phyloP scores from a whole-genome alignment of 2,329 filamentous ascomycete genomes.

The Exophiala dermatitidis region DNA sequence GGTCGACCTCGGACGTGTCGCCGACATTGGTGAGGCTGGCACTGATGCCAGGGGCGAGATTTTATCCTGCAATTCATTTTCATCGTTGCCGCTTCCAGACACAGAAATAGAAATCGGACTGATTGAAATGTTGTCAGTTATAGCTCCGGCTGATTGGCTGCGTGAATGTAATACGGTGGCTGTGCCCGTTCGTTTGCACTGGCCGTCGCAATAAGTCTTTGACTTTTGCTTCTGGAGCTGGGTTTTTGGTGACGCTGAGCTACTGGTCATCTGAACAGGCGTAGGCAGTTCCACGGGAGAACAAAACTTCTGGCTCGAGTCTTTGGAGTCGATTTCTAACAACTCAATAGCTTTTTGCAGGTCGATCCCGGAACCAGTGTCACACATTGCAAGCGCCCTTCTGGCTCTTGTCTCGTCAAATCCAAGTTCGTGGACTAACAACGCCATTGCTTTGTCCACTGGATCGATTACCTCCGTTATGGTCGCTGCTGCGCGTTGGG shows the following conservation, averaged over 20 bases:
- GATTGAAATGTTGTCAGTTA: conserved; percentile 10
- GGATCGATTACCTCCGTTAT: conserved; percentile 41
- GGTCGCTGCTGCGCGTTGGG: conserved; percentile 4
- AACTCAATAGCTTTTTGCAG: conserved; percentile 52
- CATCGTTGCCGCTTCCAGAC: conserved; percentile 11
- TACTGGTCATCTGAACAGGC: conserved; percentile 6
- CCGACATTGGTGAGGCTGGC: background rate
- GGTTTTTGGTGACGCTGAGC: background rate
- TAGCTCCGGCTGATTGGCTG: conserved; percentile 13
- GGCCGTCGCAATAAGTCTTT: conserved; percentile 20
- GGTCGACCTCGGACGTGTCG: conserved; percentile 3
- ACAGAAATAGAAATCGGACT: conserved; percentile 22
- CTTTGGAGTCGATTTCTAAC: conserved; percentile 38
- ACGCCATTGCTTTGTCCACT: conserved; percentile 49
- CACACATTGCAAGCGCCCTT: conserved; percentile 52
- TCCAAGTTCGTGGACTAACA: conserved; percentile 52
- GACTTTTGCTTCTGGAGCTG: conserved; percentile 4
- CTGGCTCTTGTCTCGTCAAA: conserved; percentile 51
- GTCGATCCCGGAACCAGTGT: conserved; percentile 53
- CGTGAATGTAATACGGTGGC: conserved; percentile 9
- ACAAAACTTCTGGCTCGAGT: conserved; percentile 27
- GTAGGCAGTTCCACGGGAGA: conserved; percentile 25
- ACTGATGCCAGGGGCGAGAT: conserved; percentile 7
- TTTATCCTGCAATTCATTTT: conserved; percentile 15
- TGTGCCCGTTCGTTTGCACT: conserved; percentile 16